phyloP scores from a whole-genome alignment of 1,284 basidiomycete genomes.

The Rhodotorula sp. region DNA sequence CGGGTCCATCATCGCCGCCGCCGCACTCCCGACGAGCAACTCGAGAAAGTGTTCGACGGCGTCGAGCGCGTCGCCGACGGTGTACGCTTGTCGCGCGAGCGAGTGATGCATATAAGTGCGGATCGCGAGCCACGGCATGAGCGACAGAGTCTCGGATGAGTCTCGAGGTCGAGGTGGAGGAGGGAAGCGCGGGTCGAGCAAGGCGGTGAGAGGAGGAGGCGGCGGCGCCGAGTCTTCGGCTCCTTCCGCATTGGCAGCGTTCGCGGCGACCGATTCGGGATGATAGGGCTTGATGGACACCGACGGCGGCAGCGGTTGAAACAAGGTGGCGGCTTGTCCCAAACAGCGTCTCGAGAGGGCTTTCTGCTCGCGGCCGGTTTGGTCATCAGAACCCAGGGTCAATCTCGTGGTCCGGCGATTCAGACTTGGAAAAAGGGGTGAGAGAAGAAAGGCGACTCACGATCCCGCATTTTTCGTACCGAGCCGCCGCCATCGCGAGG shows the following conservation, averaged over 20 bases:
- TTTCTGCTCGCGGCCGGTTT: constrained; percentile 47
- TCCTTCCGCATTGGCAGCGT: background rate
- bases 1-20: background rate
- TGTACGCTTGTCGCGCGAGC: constrained; percentile 57
- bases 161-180: background rate
- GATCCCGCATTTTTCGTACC: constrained; percentile 57
- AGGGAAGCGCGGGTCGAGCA: background rate
- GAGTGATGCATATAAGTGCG: constrained; percentile 55
- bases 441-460: constrained; percentile 45
- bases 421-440: background rate
- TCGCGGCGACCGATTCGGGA: background rate
- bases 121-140: constrained; percentile 42
- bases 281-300: background rate
- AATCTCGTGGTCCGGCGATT: no score
- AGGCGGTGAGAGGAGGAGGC: background rate
- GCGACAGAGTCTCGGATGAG: no score
- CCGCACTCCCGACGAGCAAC: constrained; percentile 43
- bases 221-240: background rate
- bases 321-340: constrained; percentile 49
- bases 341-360: constrained; percentile 52
- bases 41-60: constrained; percentile 54
- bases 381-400: background rate
- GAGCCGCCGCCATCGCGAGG: constrained; percentile 54
- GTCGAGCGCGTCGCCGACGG: constrained; percentile 52
- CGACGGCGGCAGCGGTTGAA: constrained; percentile 26